Base-by-base conservation (phyloP, 345 rosid genomes). In the Gossypium herbaceum region DNA sequence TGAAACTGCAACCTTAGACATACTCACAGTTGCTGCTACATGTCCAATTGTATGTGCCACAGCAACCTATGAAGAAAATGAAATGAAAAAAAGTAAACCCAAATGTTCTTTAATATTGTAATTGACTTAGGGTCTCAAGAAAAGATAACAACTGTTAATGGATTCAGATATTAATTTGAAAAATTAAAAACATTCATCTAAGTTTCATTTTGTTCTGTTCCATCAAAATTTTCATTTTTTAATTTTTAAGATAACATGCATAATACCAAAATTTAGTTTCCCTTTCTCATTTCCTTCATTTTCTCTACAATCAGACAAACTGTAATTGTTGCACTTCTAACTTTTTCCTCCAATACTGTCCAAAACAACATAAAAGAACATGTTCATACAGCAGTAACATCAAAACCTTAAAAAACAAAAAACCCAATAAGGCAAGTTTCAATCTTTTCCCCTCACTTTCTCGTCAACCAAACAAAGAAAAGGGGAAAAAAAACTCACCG, bases 1-100 rank as follows among this genome's bases (percentile, higher is more conserved):
- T 2, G 99, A 95, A 57, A 95, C 98, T n/a, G 99, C 99, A 78
- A 95, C 99, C 85, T 95, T 95, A 22, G 99, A 95, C 98, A 95
- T 95, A 72, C 99, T 95, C 82, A 95, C 99, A 0, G 99, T 95
- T 56, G 98, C 99, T 39, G 99, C 99, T 66, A 95, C 99, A 83
- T 95, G 99, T 79, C 98, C 99, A 73, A 95, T 93, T 69, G 99
- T 91, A 67, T 95, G 99, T 19, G 99, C 99, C 84, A 95, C 94
- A 55, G 98, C 99, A 85, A 95, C 99, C 99, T 95, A 62, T 11
- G 50, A 2, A 66, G 75, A 63, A 73, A 76, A 77, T 75, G 62
- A 44, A 6, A 8, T 8, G 34, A 1, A 64, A 76, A 66, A 76
- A 62, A 74, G 74, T 2, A 75, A 64, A 58, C 13, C 24, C 24